Evolutionary conservation across 805 yeast species (phyloP), one percentile per base, ranked within the genome.

Genomic region (Brettanomyces sp.): DNA sequence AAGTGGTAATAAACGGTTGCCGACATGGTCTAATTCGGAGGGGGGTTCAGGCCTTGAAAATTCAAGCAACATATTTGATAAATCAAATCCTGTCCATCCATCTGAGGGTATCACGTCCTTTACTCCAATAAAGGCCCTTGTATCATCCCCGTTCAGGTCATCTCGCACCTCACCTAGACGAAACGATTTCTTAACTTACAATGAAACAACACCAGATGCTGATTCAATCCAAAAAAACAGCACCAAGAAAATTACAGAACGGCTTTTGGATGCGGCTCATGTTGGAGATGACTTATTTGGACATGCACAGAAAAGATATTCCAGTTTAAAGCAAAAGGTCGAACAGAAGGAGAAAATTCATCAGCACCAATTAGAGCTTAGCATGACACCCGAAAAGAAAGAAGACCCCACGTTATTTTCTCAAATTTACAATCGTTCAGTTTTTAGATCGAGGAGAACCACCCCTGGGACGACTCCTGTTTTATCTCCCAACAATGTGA

Each of bases 101-200:
- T 48, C 45, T 21, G 36, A 52, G 6, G 47, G 49, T 21, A 48
- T 56, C 2, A 41, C 56, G 3, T 47, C 58, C 3, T 48, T 55
- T 39, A 55, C 66, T 1, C 66, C 66, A 3, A 53, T 61, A 36
- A 63, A 58, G 44, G 62, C 66, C 22, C 51, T 64, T 28, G 56
- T 62, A 14, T 53, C 58, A 25, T 62, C 68, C 3, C 67, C 68
- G 2, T 60, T 63, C 49, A 58, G 57, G 48, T 45, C 59, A 14
- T 21, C 24, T 28, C 14, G n/a, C 14, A 7, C 11, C 9, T 12
- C 21, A 5, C 32, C 18, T n/a, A 23, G 34, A 23, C 18, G 23
- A 21, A 21, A 25, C 8, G 36, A 25, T n/a, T 8, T 9, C 18
- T 30, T 18, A 23, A n/a, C 18, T 13, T 18, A 23, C 13, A 9